Evolutionary conservation across 208 protist genomes (phyloP).

Genomic region (Acanthamoeba divionensis): DNA sequence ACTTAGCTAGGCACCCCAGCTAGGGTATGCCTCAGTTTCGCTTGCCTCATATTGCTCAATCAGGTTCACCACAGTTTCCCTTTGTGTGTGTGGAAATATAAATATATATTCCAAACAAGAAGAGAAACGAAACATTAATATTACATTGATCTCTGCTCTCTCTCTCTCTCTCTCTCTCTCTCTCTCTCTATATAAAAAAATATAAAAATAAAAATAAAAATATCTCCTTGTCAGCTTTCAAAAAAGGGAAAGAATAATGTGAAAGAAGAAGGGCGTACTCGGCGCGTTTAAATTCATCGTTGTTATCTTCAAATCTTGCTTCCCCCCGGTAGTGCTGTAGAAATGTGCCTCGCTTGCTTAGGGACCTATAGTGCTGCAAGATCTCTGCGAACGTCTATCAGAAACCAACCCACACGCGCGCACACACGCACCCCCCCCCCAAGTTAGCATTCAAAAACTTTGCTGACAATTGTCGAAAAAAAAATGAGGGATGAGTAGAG

Average conservation of each 20-base stretch:
- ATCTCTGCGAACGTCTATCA: conserved; percentile 1
- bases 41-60: conserved; percentile 96
- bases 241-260: conserved; percentile 81
- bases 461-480: background rate
- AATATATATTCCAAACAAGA: background rate
- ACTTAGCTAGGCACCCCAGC: too few species aligned
- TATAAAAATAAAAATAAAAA: background rate
- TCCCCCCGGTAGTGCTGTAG: conserved; percentile 32
- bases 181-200: background rate
- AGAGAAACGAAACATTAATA: too few species aligned
- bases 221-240: conserved; percentile 53
- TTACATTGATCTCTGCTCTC: too few species aligned
- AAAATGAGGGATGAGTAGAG: background rate
- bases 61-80: conserved; percentile 87
- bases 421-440: background rate
- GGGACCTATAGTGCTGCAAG: conserved; percentile 10
- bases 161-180: too few species aligned
- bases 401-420: background rate
- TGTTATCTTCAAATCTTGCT: conserved; percentile 18
- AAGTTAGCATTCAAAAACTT: background rate
- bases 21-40: conserved; percentile 92
- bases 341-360: background rate
- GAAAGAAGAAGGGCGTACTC: background rate
- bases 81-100: background rate
- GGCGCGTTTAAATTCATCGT: conserved; percentile 26